Percentiles rank a stretch among this genome's conserved stretches.
Conservation (phyloP, 345 rosid species). For the Schrenkiella parvula region DNA sequence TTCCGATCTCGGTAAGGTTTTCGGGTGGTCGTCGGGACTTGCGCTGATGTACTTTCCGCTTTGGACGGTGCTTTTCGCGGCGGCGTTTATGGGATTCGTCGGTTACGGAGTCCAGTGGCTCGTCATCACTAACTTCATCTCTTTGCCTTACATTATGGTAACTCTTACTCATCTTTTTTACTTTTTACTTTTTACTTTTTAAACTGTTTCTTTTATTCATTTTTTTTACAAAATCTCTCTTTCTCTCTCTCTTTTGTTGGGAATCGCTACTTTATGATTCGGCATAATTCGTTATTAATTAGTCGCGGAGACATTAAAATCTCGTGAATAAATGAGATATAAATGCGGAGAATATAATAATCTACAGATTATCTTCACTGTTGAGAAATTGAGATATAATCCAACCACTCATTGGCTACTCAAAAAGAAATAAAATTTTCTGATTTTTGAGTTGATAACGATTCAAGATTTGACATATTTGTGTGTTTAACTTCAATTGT, state of each 20-base stretch:
- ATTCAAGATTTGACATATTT: neutral
- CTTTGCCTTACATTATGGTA: conserved; percentile 81
- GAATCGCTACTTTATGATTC: neutral
- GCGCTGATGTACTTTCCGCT: conserved; percentile 73
- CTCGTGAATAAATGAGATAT: neutral
- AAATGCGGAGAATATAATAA: neutral
- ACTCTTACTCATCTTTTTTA: neutral
- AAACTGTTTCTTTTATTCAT: neutral
- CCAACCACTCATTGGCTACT: neutral
- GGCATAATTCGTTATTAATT: neutral
- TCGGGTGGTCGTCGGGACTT: conserved; percentile 96
- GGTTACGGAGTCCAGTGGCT: conserved; percentile 92
- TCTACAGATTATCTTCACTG: neutral
- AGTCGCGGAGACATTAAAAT: neutral
- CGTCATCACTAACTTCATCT: conserved; percentile 51
- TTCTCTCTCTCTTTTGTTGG: neutral
- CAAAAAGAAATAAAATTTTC: neutral
- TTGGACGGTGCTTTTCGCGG: conserved; percentile 66
- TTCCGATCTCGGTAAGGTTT: conserved; percentile 85
- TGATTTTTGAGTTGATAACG: neutral
- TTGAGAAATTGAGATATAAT: neutral
- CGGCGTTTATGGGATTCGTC: conserved; percentile 80
- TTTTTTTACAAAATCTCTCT: neutral
- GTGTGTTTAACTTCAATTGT: neutral
- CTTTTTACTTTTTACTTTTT: neutral